phyloP scores from a whole-genome alignment of 2,329 filamentous ascomycete genomes.

The Paradendryphiella salina region DNA sequence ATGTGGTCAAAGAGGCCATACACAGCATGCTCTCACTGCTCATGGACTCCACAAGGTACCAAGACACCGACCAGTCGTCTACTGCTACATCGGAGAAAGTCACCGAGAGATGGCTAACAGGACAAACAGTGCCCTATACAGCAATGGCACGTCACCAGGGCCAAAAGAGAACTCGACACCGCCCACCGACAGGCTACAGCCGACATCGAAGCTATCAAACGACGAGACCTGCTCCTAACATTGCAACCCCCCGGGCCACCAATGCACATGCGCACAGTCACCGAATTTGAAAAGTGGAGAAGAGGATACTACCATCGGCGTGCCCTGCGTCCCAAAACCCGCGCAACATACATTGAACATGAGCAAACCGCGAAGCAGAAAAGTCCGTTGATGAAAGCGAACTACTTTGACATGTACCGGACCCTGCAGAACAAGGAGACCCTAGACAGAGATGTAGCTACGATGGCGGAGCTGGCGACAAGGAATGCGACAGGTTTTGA shows the following conservation, averaged over 20 bases:
- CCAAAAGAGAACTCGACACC: background rate
- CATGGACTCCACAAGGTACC: background rate
- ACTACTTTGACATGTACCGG: background rate
- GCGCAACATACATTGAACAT: background rate
- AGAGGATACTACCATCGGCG: too few species aligned
- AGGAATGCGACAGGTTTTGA: background rate
- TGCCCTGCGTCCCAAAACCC: too few species aligned
- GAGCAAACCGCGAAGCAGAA: background rate
- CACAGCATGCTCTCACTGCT: background rate
- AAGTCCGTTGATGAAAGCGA: background rate
- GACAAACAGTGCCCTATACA: conserved; percentile 1
- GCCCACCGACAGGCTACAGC: background rate
- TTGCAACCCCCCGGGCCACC: too few species aligned
- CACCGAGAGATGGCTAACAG: background rate
- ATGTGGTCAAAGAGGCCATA: background rate
- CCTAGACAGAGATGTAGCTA: background rate
- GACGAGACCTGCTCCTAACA: background rate
- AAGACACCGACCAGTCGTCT: background rate
- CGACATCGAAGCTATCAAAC: background rate
- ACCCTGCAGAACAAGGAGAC: background rate
- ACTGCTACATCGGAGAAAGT: too few species aligned
- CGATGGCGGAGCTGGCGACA: background rate
- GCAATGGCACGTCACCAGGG: background rate
- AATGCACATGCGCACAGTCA: too few species aligned
- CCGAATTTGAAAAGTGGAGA: too few species aligned